Conservation (phyloP, 1,284 basidiomycete genomes). For the Naganishia liquefaciens region DNA sequence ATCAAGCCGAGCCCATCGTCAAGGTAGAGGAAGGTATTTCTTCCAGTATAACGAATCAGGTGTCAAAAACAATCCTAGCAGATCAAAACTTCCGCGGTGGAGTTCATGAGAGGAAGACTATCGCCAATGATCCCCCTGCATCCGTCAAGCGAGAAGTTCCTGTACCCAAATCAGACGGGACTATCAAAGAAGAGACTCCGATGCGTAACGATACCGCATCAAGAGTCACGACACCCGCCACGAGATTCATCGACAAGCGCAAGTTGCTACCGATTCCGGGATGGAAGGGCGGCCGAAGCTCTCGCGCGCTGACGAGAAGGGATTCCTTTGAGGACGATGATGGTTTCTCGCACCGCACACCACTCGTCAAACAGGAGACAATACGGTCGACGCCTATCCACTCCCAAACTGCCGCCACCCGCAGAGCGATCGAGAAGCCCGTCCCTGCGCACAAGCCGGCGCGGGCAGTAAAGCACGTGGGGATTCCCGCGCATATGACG, state of each 20-base stretch:
- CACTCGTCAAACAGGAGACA: not conserved
- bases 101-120: not conserved
- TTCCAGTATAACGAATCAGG: too few species aligned
- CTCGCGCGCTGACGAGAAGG: constrained; percentile 4
- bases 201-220: not conserved
- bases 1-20: too few species aligned
- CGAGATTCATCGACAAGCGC: constrained; percentile 7
- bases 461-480: not conserved
- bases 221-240: constrained; percentile 6
- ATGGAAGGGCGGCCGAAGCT: constrained; percentile 18
- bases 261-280: constrained; percentile 17
- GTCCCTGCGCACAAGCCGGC: not conserved
- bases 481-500: constrained; percentile 15
- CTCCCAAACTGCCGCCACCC: not conserved
- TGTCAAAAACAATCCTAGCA: too few species aligned
- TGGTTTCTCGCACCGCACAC: not conserved
- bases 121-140: not conserved
- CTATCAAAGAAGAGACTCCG: constrained; percentile 1
- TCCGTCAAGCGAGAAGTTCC: constrained; percentile 7
- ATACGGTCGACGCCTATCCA: not conserved
- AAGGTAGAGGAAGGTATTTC: too few species aligned
- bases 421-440: not conserved
- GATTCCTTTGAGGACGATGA: constrained; percentile 23
- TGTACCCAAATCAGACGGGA: not conserved
- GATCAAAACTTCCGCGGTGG: too few species aligned